phyloP scores from a whole-genome alignment of 805 yeast species.

The Lachancea lanzarotensis region DNA sequence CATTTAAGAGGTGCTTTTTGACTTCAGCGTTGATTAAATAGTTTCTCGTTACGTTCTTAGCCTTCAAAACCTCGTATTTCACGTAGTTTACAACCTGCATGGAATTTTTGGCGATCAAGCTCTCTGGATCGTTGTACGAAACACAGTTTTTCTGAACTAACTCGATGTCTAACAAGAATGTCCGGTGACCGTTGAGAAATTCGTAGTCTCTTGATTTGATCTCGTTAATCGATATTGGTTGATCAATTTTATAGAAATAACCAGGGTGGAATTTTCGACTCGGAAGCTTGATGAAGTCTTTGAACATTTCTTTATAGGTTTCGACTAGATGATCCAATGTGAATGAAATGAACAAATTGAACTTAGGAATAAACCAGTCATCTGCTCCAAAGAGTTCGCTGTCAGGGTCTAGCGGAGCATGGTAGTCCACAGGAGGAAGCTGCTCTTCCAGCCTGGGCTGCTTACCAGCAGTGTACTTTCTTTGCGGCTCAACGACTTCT shows the following conservation, averaged over 20 bases:
- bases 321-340: conserved; percentile 27
- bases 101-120: conserved; percentile 65
- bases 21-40: conserved; percentile 25
- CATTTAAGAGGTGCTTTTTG: conserved; percentile 16
- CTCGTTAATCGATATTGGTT: conserved; percentile 67
- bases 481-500: conserved; percentile 7
- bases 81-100: conserved; percentile 50
- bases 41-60: conserved; percentile 30
- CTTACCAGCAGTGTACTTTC: conserved; percentile 30
- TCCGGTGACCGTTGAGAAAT: conserved; percentile 29
- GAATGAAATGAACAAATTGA: conserved; percentile 26
- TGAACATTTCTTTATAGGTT: conserved; percentile 26
- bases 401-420: conserved; percentile 25
- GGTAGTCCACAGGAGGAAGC: conserved; percentile 21
- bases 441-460: conserved; percentile 24
- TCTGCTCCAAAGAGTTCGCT: conserved; percentile 27
- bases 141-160: conserved; percentile 66
- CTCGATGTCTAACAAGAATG: conserved; percentile 53
- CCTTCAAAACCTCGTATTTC: conserved; percentile 40
- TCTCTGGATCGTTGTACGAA: conserved; percentile 60
- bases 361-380: conserved; percentile 31
- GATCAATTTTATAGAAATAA: conserved; percentile 57
- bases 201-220: conserved; percentile 40
- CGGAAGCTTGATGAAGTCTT: conserved; percentile 66
- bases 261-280: conserved; percentile 71